Percentiles rank a stretch among this genome's conserved stretches.
Conservation (phyloP, 495 filamentous ascomycete species). For the Neurospora tetraspora region DNA sequence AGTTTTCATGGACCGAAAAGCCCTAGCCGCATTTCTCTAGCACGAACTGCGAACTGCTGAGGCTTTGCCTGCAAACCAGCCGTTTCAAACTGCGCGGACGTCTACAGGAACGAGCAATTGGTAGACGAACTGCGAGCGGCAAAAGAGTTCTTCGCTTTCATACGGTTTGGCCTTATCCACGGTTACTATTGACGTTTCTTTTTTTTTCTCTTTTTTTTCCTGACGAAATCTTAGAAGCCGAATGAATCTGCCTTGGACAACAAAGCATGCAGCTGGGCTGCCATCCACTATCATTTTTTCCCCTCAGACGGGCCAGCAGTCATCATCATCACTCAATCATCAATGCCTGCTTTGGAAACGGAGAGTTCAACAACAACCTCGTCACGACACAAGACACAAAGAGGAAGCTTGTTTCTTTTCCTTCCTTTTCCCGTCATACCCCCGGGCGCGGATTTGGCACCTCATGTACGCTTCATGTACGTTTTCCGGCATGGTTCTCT, state of each 20-base stretch:
- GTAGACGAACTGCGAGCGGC: background rate
- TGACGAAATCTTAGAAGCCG: background rate
- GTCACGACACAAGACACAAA: background rate
- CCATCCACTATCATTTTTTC: background rate
- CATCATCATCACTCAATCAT: background rate
- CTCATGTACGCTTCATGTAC: conserved; percentile 18
- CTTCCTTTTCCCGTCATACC: background rate
- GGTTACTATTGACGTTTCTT: background rate
- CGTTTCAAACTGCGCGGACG: conserved; percentile 2
- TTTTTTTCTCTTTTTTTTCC: background rate
- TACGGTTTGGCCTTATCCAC: background rate
- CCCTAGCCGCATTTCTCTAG: conserved; percentile 2
- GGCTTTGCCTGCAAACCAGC: conserved; percentile 4
- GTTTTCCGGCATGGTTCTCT: conserved; percentile 17
- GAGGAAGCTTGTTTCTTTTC: background rate
- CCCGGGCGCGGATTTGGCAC: conserved; percentile 9
- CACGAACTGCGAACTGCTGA: background rate
- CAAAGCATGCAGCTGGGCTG: background rate
- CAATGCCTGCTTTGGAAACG: background rate
- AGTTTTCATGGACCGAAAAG: background rate
- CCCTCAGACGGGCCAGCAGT: background rate
- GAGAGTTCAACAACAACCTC: background rate
- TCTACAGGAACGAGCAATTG: background rate
- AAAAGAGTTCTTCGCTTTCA: background rate
- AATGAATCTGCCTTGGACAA: background rate